Evolutionary conservation across 306 rosid genomes (phyloP).

Genomic region (Castanea crenata): DNA sequence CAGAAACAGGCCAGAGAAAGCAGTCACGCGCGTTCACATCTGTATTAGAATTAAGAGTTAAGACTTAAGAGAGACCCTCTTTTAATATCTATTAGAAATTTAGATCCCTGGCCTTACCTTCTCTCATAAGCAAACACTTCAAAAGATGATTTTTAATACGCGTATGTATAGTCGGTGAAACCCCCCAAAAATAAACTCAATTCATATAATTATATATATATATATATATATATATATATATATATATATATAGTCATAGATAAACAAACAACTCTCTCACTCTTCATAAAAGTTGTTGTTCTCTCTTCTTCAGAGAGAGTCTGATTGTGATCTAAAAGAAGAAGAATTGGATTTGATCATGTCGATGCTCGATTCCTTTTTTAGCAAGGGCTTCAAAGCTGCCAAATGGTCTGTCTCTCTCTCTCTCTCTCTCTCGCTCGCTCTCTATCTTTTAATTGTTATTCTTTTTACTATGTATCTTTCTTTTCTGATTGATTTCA

Average conservation of each 20-base stretch:
- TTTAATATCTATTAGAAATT: too few species aligned
- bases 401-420: constrained; percentile 60
- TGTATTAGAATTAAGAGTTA: too few species aligned
- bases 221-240: too few species aligned
- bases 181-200: too few species aligned
- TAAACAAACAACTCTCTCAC: too few species aligned
- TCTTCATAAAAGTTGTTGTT: too few species aligned
- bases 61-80: too few species aligned
- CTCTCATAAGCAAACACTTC: background rate
- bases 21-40: background rate
- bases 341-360: constrained; percentile 22
- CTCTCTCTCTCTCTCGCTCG: too few species aligned
- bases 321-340: constrained; percentile 28
- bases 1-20: background rate
- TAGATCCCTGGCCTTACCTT: background rate
- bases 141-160: background rate
- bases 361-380: constrained; percentile 89
- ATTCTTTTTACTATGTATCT: too few species aligned
- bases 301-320: constrained; percentile 6
- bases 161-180: background rate
- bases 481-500: too few species aligned
- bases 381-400: constrained; percentile 88
- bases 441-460: background rate
- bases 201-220: too few species aligned
- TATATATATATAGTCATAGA: too few species aligned